Evolutionary conservation across 129 eudicot genomes (phyloP), one percentile per base, ranked within the genome.

Genomic region (Glebionis coronaria): DNA sequence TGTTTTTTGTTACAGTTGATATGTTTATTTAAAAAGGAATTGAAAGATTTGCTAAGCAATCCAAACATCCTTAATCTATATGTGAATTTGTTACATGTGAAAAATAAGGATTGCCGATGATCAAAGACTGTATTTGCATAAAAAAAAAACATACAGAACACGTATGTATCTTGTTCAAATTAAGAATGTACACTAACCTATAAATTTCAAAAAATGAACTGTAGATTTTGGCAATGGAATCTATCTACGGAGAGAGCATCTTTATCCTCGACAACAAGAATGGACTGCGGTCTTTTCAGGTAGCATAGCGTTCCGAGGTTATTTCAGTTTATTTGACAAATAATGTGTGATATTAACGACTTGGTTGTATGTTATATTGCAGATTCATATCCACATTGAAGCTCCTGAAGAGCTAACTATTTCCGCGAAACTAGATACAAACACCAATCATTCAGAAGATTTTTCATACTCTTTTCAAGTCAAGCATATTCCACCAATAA

Each of bases 181-280:
- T n/a, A n/a, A n/a, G n/a, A n/a, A n/a, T n/a, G n/a, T n/a, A n/a
- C n/a, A n/a, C n/a, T n/a, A n/a, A n/a, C n/a, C n/a, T n/a, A n/a
- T n/a, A n/a, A n/a, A n/a, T n/a, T n/a, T n/a, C n/a, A n/a, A n/a
- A n/a, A n/a, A n/a, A n/a, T n/a, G n/a, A n/a, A n/a, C n/a, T n/a
- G n/a, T n/a, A n/a, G 99, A 69, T 93, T 60, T 75, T 89, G 54
- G 99, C 83, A 42, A 53, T 89, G 97, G 90, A 86, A 79, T 79
- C 97, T 45, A 89, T 93, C 38, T 93, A 80, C 59, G 99, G 90
- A 47, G 95, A 93, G 12, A 86, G 84, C 53, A 62, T 88, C 3
- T 81, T 80, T 62, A 50, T 86, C 65, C 83, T 83, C 42, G 97
- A 93, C 44, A 77, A 74, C 49, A 78, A 76, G 62, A 80, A 28